phyloP scores from a whole-genome alignment of 73 alveolate species.

The Paramecium caudatum region DNA sequence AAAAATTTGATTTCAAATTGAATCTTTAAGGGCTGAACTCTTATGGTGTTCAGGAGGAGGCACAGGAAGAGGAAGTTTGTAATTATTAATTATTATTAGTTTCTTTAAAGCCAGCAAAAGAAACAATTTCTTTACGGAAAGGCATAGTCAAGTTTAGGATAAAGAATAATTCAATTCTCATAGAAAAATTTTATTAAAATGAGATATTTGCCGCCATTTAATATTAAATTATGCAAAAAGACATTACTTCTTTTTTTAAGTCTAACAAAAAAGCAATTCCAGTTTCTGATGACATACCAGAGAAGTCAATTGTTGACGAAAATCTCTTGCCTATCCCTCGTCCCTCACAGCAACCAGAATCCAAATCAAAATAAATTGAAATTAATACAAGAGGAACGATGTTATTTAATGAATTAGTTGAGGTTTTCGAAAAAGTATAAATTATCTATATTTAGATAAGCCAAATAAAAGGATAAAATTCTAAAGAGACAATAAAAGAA shows the following conservation, averaged over 20 bases:
- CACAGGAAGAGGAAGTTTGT: slow-evolving; percentile 41
- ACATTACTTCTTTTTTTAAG: background rate
- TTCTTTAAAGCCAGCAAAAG: slow-evolving; percentile 29
- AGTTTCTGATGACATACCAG: background rate
- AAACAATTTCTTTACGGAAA: slow-evolving; percentile 49
- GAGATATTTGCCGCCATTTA: too few relatives aligned
- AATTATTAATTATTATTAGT: slow-evolving; percentile 1
- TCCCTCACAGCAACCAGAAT: too few relatives aligned
- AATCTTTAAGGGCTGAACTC: slow-evolving; percentile 25
- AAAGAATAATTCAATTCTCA: slow-evolving; percentile 58
- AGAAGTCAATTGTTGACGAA: background rate
- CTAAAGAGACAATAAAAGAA: slow-evolving; percentile 40
- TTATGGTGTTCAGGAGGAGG: background rate
- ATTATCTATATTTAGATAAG: background rate
- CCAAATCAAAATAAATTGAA: background rate
- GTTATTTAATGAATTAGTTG: slow-evolving; percentile 15
- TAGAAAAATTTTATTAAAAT: slow-evolving; percentile 57
- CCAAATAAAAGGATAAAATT: slow-evolving; percentile 62
- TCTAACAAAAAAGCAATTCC: slow-evolving; percentile 1
- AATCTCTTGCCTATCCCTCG: too few relatives aligned
- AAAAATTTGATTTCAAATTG: slow-evolving; percentile 48
- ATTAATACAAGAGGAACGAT: background rate
- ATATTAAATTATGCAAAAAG: slow-evolving; percentile 14
- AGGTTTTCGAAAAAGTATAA: slow-evolving; percentile 8
- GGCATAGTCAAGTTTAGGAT: slow-evolving; percentile 41